phyloP scores from a whole-genome alignment of 1,284 basidiomycete genomes.

The Albatrellus sp. region DNA sequence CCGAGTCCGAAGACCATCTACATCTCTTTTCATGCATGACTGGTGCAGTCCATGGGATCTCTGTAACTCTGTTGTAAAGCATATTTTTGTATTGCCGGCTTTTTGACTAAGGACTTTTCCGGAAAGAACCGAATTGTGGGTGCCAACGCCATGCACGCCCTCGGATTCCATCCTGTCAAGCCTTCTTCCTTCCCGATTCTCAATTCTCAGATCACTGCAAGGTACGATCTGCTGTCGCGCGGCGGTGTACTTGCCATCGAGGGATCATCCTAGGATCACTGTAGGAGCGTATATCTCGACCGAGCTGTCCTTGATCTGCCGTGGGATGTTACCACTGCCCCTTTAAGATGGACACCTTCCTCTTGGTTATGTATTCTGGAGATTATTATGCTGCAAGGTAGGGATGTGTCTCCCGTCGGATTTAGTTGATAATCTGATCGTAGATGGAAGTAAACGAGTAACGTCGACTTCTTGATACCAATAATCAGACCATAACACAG shows the following conservation, averaged over 20 bases:
- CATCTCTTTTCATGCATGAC: conserved; percentile 13
- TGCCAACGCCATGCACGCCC: conserved; percentile 12
- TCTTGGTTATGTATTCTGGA: conserved; percentile 15
- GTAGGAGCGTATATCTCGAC: conserved; percentile 12
- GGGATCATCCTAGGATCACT: conserved; percentile 4
- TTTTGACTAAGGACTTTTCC: conserved; percentile 12
- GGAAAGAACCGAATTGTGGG: conserved; percentile 17
- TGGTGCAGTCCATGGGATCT: conserved; percentile 15
- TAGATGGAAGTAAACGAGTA: conserved; percentile 11
- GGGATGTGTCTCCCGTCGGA: conserved; percentile 4
- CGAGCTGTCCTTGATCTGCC: conserved; percentile 17
- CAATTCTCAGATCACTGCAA: conserved; percentile 3
- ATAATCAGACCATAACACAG: conserved; percentile 12
- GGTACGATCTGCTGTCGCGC: conserved; percentile 4
- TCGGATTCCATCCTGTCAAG: conserved; percentile 14
- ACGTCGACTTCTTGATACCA: conserved; percentile 13
- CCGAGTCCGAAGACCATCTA: conserved; percentile 8
- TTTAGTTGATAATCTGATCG: neutral
- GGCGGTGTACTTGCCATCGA: conserved; percentile 3
- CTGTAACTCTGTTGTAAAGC: neutral
- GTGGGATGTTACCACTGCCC: conserved; percentile 15
- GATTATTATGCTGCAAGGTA: conserved; percentile 7
- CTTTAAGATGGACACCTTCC: conserved; percentile 18
- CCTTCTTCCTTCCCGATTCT: conserved; percentile 1
- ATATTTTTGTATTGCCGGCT: neutral